A percentile compares a stretch with the other conserved stretches of the same genome.
These are phyloP conservation scores for Penicillium sp. DNA, from an alignment of 2,329 filamentous ascomycete genomes.

Conservation along the genomic window DNA sequence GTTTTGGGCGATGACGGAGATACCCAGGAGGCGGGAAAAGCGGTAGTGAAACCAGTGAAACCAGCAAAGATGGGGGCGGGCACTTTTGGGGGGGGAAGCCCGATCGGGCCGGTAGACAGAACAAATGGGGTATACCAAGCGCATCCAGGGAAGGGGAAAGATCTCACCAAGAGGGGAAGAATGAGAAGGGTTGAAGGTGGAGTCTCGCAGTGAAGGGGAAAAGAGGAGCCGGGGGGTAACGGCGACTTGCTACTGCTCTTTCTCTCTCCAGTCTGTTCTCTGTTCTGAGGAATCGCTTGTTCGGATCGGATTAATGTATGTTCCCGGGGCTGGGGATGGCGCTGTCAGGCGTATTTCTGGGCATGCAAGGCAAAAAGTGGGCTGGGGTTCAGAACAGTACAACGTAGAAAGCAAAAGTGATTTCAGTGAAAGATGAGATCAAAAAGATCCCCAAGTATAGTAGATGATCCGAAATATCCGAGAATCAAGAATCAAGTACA, in stretches of 20 bases:
- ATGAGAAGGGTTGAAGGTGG: neutral
- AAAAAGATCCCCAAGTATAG: neutral
- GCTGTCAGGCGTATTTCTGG: slow-evolving; percentile 36
- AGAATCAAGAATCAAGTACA: neutral
- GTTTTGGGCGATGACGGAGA: slow-evolving; percentile 23
- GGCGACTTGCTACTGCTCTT: slow-evolving; percentile 19
- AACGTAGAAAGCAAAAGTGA: neutral
- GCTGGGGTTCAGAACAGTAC: neutral
- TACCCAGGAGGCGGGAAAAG: slow-evolving; percentile 27
- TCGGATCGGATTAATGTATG: slow-evolving; percentile 38
- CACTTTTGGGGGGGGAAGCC: slow-evolving; percentile 4
- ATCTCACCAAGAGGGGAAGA: slow-evolving; percentile 1
- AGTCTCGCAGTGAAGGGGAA: neutral
- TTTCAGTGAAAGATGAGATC: neutral
- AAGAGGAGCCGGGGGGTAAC: slow-evolving; percentile 22
- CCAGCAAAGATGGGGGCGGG: slow-evolving; percentile 3
- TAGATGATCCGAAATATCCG: neutral
- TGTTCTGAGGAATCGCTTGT: slow-evolving; percentile 37
- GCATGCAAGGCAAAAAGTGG: slow-evolving; percentile 24
- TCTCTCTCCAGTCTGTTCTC: neutral
- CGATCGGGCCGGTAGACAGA: slow-evolving; percentile 21
- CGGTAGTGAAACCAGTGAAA: slow-evolving; percentile 8
- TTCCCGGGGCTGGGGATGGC: slow-evolving; percentile 35
- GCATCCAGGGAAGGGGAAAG: slow-evolving; percentile 14
- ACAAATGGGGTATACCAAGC: slow-evolving; percentile 2